Base-by-base conservation (phyloP, 1,284 basidiomycete genomes). In the Xanthoconium separans region DNA sequence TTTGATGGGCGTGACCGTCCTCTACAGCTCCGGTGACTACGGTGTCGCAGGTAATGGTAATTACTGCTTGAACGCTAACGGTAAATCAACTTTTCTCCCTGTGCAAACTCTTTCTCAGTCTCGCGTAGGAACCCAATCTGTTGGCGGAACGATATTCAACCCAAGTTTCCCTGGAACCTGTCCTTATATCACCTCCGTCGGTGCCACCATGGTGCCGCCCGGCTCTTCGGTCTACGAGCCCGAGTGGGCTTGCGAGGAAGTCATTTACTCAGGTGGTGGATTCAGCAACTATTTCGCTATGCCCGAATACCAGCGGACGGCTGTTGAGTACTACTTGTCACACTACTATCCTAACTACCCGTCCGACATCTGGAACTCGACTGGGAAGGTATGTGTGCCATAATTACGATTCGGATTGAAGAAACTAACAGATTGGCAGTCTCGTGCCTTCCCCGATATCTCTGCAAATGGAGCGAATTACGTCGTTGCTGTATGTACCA, bases 381-480 rank as follows among this genome's bases (percentile, higher is more conserved):
- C 76, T 39, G 71, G 75, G 40, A 53, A 64, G 65, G 61, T 50
- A 47, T 82, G 9, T 8, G 45, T 82, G 9, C 9, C 5, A 12
- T n/a, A n/a, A n/a, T n/a, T 6, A n/a, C 20, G 16, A 6, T 34
- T 30, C 16, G 2, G 5, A 20, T 36, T 8, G 7, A 15, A 12
- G 20, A 30, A 10, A 5, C 27, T 48, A n/a, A 44, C 13, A 7
- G 40, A 22, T 9, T 20, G 5, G 2, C 12, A 66, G 74, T 63
- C 67, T 29, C 73, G 77, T 20, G 78, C 64, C 1, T 77, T 69
- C 62, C 78, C 79, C 2, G 77, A 80, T 59, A 54, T 80, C 44
- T 70, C 47, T 31, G 50, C 41, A 9, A 58, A 67, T 47, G 73
- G 78, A 5, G 77, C 76, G 1, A 75, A 74, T 56, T 77, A 74